Percentiles rank a stretch among this genome's conserved stretches.
phyloP scores from a whole-genome alignment of 1,284 basidiomycete genomes.

The Trichosporon coremiiforme region DNA sequence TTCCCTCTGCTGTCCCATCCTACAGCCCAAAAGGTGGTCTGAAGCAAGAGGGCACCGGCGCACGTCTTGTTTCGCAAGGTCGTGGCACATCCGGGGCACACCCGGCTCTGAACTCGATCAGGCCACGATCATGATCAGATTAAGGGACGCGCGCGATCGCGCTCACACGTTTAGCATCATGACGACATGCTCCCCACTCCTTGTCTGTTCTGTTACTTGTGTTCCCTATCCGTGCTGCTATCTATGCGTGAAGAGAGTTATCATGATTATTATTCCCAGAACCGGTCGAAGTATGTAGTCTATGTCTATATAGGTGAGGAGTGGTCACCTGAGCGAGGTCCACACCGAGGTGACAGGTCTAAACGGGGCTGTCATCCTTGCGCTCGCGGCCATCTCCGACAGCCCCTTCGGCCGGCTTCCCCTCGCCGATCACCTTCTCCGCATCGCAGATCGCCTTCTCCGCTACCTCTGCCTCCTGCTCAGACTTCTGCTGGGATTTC shows the following conservation, averaged over 20 bases:
- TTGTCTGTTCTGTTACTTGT: too few species aligned
- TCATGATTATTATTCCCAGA: neutral
- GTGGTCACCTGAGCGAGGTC: neutral
- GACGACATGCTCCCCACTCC: neutral
- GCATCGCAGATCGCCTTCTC: neutral
- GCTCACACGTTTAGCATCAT: neutral
- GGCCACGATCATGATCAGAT: constrained; percentile 1
- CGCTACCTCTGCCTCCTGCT: neutral
- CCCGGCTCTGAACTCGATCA: neutral
- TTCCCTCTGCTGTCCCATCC: too few species aligned
- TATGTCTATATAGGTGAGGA: neutral
- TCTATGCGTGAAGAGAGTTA: too few species aligned
- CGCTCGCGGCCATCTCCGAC: neutral
- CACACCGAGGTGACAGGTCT: neutral
- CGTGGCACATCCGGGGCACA: too few species aligned
- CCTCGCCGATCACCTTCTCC: neutral
- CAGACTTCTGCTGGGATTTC: neutral
- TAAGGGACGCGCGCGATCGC: neutral
- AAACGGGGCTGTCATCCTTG: neutral
- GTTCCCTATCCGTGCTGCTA: too few species aligned
- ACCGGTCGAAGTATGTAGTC: neutral
- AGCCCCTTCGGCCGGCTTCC: too few species aligned
- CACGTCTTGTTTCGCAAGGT: too few species aligned
- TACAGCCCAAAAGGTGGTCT: too few species aligned
- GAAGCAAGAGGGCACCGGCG: too few species aligned